phyloP scores from a whole-genome alignment of 371 early-diverging fungal species.

The Zancudomyces culisetae region DNA sequence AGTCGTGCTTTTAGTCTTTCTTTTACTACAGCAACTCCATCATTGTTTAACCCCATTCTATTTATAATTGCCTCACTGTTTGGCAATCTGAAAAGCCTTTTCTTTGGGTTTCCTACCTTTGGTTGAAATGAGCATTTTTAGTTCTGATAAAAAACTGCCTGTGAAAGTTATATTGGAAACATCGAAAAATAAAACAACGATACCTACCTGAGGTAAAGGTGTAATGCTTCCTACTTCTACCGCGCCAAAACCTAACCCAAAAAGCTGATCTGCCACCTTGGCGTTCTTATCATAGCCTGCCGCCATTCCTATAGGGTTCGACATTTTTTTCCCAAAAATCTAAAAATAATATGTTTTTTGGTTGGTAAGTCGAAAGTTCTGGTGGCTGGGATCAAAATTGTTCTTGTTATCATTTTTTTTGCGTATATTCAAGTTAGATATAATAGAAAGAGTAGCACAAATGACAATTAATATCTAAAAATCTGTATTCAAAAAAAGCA shows the following conservation, averaged over 20 bases:
- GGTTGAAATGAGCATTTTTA: no score
- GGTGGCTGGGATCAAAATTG: no score
- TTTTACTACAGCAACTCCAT: slow-evolving; percentile 37
- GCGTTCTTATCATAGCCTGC: slow-evolving; percentile 79
- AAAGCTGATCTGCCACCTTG: slow-evolving; percentile 55
- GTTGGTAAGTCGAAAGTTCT: no score
- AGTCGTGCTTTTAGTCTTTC: slow-evolving; percentile 39
- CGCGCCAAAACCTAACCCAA: slow-evolving; percentile 60
- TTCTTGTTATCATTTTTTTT: slow-evolving; percentile 1
- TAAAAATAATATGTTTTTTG: slow-evolving; percentile 5
- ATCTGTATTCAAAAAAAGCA: neutral
- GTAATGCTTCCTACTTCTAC: slow-evolving; percentile 75
- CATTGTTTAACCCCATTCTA: slow-evolving; percentile 75
- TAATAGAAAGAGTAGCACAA: neutral
- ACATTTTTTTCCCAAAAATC: slow-evolving; percentile 42
- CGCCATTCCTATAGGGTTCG: slow-evolving; percentile 63
- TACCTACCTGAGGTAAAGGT: slow-evolving; percentile 45
- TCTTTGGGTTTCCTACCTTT: slow-evolving; percentile 55
- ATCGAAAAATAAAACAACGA: neutral
- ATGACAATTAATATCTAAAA: neutral
- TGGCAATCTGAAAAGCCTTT: slow-evolving; percentile 56
- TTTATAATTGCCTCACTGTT: slow-evolving; percentile 57
- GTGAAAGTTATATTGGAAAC: neutral
- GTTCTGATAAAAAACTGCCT: neutral
- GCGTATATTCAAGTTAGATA: neutral